Base-by-base conservation (phyloP, 176 grass and related monocot species). In the Eleusine coracana region DNA sequence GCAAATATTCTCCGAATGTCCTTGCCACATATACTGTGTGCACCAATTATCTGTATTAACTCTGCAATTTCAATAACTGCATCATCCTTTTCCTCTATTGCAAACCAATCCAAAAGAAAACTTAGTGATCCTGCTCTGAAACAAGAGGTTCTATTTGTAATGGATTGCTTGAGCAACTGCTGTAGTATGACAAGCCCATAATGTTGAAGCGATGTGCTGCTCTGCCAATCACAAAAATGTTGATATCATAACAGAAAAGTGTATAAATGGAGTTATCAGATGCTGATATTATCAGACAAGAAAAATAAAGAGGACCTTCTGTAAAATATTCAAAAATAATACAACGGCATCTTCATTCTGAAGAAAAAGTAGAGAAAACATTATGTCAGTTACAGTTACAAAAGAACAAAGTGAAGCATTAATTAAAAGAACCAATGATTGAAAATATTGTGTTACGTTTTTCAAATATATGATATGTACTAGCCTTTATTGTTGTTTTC, bases 301-400 rank as follows among this genome's bases (percentile, higher is more conserved):
- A 21, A 31, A 49, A 16, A 34, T 73, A 63, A 25, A 63, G 60
- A 63, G 25, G 60, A 98, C 96, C 92, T 98, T 98, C 82, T 93
- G 90, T 56, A 98, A 7, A 74, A 98, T 87, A 91, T 98, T 93
- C 49, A 98, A 56, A 54, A 95, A 88, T 73, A 93, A 87, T 59
- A 95, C 44, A 78, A 98, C 95, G 13, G 91, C 96, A 88, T 98
- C 96, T 93, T 98, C 96, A 85, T 95, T 98, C 92, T 98, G 92
- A 63, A 75, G 14, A 76, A 85, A 39, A 66, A 79, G 10, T 2
- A 68, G 13, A 82, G 49, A 52, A 70, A 88, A 83, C 10, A 66
- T 84, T 29, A 29, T 3, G 10, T 63, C 25, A 63, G 60, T 63
- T 29, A 61, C 21, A 27, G 23, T 61, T 27, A 27, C 25, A 61